Percentiles rank a stretch among this genome's conserved stretches.
These are phyloP conservation scores for Russula earlei DNA, from an alignment of 768 basidiomycete species.

Conservation along the genomic window DNA sequence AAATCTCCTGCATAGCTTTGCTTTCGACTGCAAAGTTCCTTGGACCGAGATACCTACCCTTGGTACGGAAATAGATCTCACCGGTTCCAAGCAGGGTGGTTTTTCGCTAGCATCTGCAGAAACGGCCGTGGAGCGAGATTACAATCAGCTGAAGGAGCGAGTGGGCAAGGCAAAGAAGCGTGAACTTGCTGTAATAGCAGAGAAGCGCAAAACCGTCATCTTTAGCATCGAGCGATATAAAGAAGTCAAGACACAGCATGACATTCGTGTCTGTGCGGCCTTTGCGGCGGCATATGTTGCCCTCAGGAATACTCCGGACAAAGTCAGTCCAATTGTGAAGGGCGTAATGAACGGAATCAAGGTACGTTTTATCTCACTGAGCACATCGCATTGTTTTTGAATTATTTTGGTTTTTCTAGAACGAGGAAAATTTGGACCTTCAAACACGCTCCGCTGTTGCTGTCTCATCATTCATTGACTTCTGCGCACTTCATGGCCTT, in stretches of 20 bases:
- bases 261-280: slow-evolving; percentile 78
- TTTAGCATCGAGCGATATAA: slow-evolving; percentile 69
- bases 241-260: slow-evolving; percentile 76
- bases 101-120: slow-evolving; percentile 79
- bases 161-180: slow-evolving; percentile 72
- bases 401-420: slow-evolving; percentile 33
- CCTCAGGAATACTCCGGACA: slow-evolving; percentile 76
- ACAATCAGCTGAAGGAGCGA: slow-evolving; percentile 61
- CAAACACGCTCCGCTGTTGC: slow-evolving; percentile 83
- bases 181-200: slow-evolving; percentile 61
- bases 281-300: slow-evolving; percentile 90
- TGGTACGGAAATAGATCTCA: slow-evolving; percentile 68
- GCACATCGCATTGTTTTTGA: too few relatives aligned
- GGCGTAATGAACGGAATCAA: slow-evolving; percentile 97
- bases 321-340: slow-evolving; percentile 93
- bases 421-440: slow-evolving; percentile 80
- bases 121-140: slow-evolving; percentile 58
- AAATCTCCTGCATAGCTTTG: slow-evolving; percentile 73
- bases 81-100: slow-evolving; percentile 48
- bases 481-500: slow-evolving; percentile 65
- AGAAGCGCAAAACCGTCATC: slow-evolving; percentile 61
- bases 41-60: slow-evolving; percentile 70
- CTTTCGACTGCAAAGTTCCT: slow-evolving; percentile 79
- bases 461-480: slow-evolving; percentile 81
- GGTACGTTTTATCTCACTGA: slow-evolving; percentile 33